phyloP scores from a whole-genome alignment of 331 rosid species.

The Pyrus hybrid region DNA sequence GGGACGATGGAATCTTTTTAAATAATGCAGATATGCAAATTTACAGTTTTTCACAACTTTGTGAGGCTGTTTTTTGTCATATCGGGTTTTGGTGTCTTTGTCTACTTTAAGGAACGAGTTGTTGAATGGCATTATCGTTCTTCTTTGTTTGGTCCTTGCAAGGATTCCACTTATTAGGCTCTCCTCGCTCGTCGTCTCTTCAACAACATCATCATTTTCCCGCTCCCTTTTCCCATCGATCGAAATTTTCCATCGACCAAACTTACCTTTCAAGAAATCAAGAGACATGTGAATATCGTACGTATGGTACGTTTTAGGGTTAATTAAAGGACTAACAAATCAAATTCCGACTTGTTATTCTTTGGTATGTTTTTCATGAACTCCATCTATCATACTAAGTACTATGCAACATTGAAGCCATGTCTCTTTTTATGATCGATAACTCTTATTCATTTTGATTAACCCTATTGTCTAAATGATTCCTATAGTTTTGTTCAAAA shows the following conservation, averaged over 20 bases:
- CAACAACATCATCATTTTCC: constrained; percentile 19
- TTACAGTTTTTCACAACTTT: constrained; percentile 19
- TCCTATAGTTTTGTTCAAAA: neutral
- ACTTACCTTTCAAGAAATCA: neutral
- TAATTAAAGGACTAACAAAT: neutral
- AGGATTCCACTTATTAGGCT: constrained; percentile 39
- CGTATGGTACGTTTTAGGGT: neutral
- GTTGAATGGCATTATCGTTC: constrained; percentile 38
- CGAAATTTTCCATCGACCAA: neutral
- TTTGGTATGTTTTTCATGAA: neutral
- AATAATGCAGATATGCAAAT: neutral
- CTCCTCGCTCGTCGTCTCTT: constrained; percentile 5
- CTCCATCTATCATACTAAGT: neutral
- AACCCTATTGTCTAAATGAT: neutral
- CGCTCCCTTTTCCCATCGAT: neutral
- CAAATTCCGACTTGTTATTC: neutral
- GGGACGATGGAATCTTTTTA: neutral
- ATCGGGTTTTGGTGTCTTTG: constrained; percentile 40
- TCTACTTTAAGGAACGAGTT: constrained; percentile 30
- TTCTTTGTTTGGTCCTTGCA: constrained; percentile 31
- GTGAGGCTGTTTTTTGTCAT: constrained; percentile 39
- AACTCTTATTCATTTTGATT: neutral
- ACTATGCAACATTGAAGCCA: neutral
- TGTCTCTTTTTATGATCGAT: too few species aligned
- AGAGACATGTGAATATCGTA: neutral